A percentile compares a stretch with the other conserved stretches of the same genome.
phyloP scores from a whole-genome alignment of 208 protist genomes.

The Crithidia brevicula region DNA sequence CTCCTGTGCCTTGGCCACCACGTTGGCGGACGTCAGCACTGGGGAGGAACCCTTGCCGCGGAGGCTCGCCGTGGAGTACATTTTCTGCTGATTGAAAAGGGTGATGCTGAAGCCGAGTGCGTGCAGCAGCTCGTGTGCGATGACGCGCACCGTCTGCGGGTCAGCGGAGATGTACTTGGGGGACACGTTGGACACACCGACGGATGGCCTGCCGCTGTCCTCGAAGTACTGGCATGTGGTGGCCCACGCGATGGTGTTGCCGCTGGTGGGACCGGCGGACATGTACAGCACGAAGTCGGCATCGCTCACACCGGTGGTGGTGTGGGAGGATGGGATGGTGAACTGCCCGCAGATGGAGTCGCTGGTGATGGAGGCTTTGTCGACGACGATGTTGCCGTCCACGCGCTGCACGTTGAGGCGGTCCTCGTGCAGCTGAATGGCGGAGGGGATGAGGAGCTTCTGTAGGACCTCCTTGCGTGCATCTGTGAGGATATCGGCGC shows the following conservation, averaged over 20 bases:
- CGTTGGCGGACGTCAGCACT: not conserved
- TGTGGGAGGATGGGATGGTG: not conserved
- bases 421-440: constrained; percentile 54
- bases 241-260: not conserved
- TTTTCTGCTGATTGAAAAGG: not conserved
- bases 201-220: not conserved
- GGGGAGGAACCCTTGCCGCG: not conserved
- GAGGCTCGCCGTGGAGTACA: not conserved
- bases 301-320: not conserved
- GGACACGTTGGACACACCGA: not conserved
- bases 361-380: not conserved
- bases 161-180: not conserved
- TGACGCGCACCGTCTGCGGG: not conserved
- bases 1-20: not conserved
- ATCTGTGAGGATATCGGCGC: constrained; percentile 37
- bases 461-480: constrained; percentile 35
- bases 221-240: not conserved
- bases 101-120: constrained; percentile 32
- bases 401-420: constrained; percentile 42
- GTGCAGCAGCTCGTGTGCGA: not conserved
- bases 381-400: not conserved
- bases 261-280: not conserved
- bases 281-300: not conserved
- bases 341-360: not conserved
- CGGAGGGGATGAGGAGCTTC: constrained; percentile 37